phyloP scores from a whole-genome alignment of 2,329 filamentous ascomycete genomes.

The Pestalotiopsis sp. region DNA sequence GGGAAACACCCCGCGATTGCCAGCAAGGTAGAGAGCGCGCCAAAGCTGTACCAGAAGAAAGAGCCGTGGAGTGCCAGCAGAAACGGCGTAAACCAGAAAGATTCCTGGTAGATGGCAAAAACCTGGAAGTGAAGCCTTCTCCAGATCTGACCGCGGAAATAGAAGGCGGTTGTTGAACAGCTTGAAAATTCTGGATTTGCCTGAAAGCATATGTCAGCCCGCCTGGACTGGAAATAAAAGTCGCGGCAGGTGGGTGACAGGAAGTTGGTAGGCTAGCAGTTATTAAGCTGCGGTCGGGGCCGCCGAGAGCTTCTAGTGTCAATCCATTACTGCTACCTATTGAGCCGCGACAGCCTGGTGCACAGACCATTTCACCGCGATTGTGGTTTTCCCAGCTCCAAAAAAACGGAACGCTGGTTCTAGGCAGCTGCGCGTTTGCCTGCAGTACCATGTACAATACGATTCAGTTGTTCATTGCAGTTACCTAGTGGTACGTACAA shows the following conservation, averaged over 20 bases:
- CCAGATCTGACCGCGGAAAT: not conserved
- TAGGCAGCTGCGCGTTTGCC: no score
- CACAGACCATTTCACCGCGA: not conserved
- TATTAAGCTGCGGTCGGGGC: not conserved
- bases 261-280: not conserved
- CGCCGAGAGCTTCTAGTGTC: not conserved
- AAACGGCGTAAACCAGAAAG: not conserved
- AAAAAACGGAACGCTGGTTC: no score
- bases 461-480: no score
- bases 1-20: conserved; percentile 11
- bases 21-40: not conserved
- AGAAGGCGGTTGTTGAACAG: not conserved
- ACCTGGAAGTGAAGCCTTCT: no score
- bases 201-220: not conserved
- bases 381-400: not conserved
- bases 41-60: not conserved
- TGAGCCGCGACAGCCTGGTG: not conserved
- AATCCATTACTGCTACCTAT: no score
- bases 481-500: no score
- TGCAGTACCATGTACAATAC: no score
- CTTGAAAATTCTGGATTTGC: not conserved
- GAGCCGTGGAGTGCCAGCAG: not conserved
- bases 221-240: not conserved
- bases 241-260: not conserved
- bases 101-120: not conserved